A percentile compares a stretch with the other conserved stretches of the same genome.
Conservation (phyloP, 805 yeast genomes). For the Wickerhamomyces silvicola region DNA sequence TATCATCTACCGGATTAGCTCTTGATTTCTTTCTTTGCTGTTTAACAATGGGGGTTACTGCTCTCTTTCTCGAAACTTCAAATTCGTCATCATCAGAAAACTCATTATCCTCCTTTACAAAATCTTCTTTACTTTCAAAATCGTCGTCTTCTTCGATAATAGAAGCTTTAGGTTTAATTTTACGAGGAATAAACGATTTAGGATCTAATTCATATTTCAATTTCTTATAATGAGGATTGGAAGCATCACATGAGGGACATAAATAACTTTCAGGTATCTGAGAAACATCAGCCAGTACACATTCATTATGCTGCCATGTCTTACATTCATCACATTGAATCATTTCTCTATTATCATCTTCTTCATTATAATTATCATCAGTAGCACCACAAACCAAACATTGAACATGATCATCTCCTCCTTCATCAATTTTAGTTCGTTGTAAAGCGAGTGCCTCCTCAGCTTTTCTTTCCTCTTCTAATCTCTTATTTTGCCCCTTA, state of each 20-base stretch:
- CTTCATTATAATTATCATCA: constrained; percentile 52
- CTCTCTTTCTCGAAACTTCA: constrained; percentile 5
- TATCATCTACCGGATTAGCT: constrained; percentile 7
- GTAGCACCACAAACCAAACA: constrained; percentile 60
- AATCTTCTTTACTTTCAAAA: constrained; percentile 12
- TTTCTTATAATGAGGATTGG: constrained; percentile 24
- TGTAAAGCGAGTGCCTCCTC: constrained; percentile 10
- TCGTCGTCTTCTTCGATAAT: constrained; percentile 9
- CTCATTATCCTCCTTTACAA: constrained; percentile 5
- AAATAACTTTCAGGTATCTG: constrained; percentile 41
- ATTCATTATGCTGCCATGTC: constrained; percentile 67
- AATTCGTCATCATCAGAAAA: constrained; percentile 3
- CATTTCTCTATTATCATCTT: constrained; percentile 51
- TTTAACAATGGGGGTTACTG: not conserved
- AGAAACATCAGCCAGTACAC: constrained; percentile 43
- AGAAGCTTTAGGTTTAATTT: not conserved
- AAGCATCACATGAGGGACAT: constrained; percentile 50
- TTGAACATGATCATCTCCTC: constrained; percentile 38
- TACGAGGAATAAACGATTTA: constrained; percentile 19
- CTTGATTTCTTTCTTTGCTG: constrained; percentile 2
- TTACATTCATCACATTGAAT: constrained; percentile 59
- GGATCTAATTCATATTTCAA: constrained; percentile 26
- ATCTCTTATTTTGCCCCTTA: constrained; percentile 32
- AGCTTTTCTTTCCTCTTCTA: constrained; percentile 13
- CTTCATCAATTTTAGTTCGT: constrained; percentile 20